Evolutionary conservation across 345 rosid species (phyloP).

Genomic region (Sonneratia caseolaris): DNA sequence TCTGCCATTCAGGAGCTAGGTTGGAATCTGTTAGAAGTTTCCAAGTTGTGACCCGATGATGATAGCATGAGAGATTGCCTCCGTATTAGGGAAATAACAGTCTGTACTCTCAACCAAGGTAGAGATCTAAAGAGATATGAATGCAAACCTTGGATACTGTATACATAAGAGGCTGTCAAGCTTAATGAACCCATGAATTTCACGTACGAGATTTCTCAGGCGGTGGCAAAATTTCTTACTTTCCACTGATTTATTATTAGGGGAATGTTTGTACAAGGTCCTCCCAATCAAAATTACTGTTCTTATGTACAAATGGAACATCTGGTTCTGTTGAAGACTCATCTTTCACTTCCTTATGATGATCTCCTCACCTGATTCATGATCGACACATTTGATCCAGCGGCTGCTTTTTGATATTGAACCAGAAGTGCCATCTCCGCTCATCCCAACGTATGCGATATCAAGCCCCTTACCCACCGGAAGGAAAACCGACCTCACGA

Average conservation of each 20-base stretch:
- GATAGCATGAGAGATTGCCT: too few relatives aligned
- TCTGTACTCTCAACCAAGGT: too few relatives aligned
- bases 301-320: constrained; percentile 1
- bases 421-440: constrained; percentile 16
- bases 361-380: constrained; percentile 67
- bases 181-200: too few relatives aligned
- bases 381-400: constrained; percentile 74
- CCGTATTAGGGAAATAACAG: too few relatives aligned
- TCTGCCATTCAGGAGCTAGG: neutral
- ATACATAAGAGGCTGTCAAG: too few relatives aligned
- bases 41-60: too few relatives aligned
- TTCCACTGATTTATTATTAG: too few relatives aligned
- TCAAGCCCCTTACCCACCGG: constrained; percentile 86
- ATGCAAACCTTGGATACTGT: too few relatives aligned
- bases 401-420: constrained; percentile 33
- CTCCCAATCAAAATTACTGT: neutral
- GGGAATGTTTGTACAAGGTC: too few relatives aligned
- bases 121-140: too few relatives aligned
- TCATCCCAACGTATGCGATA: constrained; percentile 51
- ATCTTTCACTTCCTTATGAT: constrained; percentile 32
- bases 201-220: too few relatives aligned
- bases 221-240: too few relatives aligned
- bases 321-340: neutral
- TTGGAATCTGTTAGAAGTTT: neutral
- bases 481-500: constrained; percentile 49